These are phyloP conservation scores for Lotmaria passim DNA, from an alignment of 208 protist genomes.

Conservation along the genomic window DNA sequence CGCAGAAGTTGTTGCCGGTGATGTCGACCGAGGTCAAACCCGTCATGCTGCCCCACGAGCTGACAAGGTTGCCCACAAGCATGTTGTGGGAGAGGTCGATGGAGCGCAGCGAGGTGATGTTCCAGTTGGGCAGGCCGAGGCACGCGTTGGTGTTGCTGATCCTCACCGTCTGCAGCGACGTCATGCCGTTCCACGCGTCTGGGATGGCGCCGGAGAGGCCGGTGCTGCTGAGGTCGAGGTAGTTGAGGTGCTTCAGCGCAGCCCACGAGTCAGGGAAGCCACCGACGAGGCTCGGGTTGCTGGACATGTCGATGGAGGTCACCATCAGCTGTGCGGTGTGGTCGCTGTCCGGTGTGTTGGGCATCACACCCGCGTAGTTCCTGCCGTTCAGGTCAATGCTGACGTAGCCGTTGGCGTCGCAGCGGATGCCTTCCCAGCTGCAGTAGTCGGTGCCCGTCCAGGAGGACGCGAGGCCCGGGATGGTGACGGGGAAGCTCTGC, in stretches of 20 bases:
- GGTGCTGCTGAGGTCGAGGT: conserved; percentile 32
- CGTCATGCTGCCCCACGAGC: conserved; percentile 20
- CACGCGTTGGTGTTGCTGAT: conserved; percentile 14
- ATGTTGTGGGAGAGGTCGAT: conserved; percentile 27
- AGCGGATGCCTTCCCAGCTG: conserved; percentile 22
- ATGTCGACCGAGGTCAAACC: conserved; percentile 27
- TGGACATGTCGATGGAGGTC: conserved; percentile 19
- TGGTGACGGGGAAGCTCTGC: neutral
- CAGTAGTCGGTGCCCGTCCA: conserved; percentile 30
- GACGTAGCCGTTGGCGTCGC: conserved; percentile 23
- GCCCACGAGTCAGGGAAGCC: conserved; percentile 16
- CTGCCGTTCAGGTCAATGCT: conserved; percentile 21
- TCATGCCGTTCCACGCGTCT: conserved; percentile 31
- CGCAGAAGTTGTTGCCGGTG: conserved; percentile 23
- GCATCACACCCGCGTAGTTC: conserved; percentile 18
- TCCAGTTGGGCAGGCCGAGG: conserved; percentile 19
- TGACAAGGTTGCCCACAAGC: conserved; percentile 10
- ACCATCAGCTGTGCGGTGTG: conserved; percentile 9
- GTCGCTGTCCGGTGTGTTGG: neutral
- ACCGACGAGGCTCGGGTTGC: conserved; percentile 18
- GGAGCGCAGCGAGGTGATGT: conserved; percentile 17
- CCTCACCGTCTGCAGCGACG: conserved; percentile 10
- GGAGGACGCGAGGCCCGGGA: neutral
- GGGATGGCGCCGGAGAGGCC: conserved; percentile 13
- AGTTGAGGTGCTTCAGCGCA: conserved; percentile 5